These are phyloP conservation scores for Dioscorea dumetorum DNA, from an alignment of 106 monocot genomes.

Conservation along the genomic window DNA sequence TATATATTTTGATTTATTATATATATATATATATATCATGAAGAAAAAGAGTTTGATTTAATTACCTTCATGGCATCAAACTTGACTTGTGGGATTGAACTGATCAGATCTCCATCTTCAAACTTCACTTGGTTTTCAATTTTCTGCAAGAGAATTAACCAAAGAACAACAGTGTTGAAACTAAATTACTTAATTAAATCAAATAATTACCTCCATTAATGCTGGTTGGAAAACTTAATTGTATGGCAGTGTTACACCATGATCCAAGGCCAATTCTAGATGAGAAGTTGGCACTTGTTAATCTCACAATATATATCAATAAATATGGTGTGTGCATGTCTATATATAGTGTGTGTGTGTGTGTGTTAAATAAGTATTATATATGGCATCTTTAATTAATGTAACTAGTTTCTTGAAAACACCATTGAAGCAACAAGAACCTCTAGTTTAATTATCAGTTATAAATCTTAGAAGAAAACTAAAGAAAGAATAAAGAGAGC, in stretches of 20 bases:
- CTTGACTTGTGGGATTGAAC: conserved; percentile 30
- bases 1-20: neutral
- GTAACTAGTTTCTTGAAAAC: conserved; percentile 11
- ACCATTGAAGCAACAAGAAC: no score
- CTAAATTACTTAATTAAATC: conserved; percentile 6
- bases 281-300: no score
- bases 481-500: no score
- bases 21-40: no score
- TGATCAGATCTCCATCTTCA: conserved; percentile 26
- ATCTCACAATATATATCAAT: no score
- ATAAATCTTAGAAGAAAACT: no score
- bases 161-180: neutral
- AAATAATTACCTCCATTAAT: conserved; percentile 3
- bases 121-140: conserved; percentile 14
- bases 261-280: neutral
- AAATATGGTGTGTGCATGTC: neutral
- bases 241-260: conserved; percentile 56
- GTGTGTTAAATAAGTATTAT: neutral
- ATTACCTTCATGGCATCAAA: conserved; percentile 69
- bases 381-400: conserved; percentile 14
- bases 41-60: neutral
- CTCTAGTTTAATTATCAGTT: no score
- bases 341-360: conserved; percentile 1
- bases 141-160: conserved; percentile 22
- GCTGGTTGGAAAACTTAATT: conserved; percentile 43